Percentiles rank a stretch among this genome's conserved stretches.
These are phyloP conservation scores for Magnusiomyces clavatus DNA, from an alignment of 1,139 yeast species.

Conservation along the genomic window DNA sequence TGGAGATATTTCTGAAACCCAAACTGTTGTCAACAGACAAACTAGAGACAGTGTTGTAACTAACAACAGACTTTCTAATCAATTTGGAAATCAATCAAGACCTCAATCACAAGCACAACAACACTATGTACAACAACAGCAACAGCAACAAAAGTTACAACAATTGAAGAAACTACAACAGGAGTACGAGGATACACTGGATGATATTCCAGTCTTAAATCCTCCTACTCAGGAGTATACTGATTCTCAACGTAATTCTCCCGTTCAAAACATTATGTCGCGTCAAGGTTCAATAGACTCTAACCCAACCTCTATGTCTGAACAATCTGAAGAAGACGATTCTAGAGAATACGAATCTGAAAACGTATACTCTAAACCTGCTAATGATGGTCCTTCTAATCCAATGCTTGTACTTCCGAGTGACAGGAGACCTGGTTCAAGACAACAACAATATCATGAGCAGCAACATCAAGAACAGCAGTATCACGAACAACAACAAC, in stretches of 20 bases:
- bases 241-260: slow-evolving; percentile 2
- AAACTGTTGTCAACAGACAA: background rate
- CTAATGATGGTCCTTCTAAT: background rate
- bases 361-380: background rate
- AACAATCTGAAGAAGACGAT: background rate
- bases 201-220: background rate
- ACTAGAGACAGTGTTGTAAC: background rate
- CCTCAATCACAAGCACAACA: background rate
- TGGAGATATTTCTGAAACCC: slow-evolving; percentile 6
- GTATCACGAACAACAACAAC: background rate
- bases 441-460: background rate
- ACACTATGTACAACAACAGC: background rate
- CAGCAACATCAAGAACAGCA: background rate
- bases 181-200: background rate
- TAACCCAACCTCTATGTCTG: slow-evolving; percentile 17
- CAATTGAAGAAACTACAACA: background rate
- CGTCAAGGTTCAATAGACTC: slow-evolving; percentile 29
- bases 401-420: background rate
- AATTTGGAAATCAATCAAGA: background rate
- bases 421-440: background rate
- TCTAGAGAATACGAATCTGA: background rate
- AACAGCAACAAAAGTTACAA: background rate
- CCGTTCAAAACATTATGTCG: slow-evolving; percentile 20
- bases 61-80: slow-evolving; percentile 1
- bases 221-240: background rate